Conservation (phyloP, 306 rosid species). For the Astragalus glycyphyllos region DNA sequence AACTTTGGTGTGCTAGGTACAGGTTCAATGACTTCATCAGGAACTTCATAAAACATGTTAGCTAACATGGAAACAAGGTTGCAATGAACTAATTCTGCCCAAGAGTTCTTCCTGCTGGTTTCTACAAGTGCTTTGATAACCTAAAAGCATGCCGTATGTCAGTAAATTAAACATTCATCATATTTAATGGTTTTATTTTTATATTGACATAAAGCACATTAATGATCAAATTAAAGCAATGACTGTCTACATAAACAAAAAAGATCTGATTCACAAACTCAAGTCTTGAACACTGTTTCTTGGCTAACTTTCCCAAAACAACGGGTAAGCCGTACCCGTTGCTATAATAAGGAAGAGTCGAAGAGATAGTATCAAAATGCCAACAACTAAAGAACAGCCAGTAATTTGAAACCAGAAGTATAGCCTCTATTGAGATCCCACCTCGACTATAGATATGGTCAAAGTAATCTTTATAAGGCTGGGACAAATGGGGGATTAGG, state of each 20-base stretch:
- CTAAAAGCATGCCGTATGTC: slow-evolving; percentile 45
- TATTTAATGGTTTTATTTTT: background rate
- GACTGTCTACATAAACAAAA: slow-evolving; percentile 21
- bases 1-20: slow-evolving; percentile 56
- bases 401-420: slow-evolving; percentile 1
- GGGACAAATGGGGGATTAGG: too few species aligned
- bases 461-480: too few species aligned
- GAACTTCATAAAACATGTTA: slow-evolving; percentile 82
- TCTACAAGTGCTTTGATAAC: slow-evolving; percentile 72
- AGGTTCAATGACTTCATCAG: slow-evolving; percentile 50
- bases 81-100: slow-evolving; percentile 93
- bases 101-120: slow-evolving; percentile 78
- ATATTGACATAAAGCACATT: slow-evolving; percentile 30
- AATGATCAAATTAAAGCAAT: background rate
- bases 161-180: slow-evolving; percentile 44
- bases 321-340: slow-evolving; percentile 5
- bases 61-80: slow-evolving; percentile 86
- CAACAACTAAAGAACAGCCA: slow-evolving; percentile 19
- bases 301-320: slow-evolving; percentile 1
- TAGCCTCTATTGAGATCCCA: too few species aligned
- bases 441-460: too few species aligned
- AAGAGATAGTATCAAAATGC: slow-evolving; percentile 1
- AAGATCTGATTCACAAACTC: slow-evolving; percentile 16
- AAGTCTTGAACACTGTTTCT: background rate
- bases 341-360: background rate